Percentiles rank a stretch among this genome's conserved stretches.
These are phyloP conservation scores for Cantharellus cinnabarinus DNA, from an alignment of 768 basidiomycete species.

Conservation along the genomic window DNA sequence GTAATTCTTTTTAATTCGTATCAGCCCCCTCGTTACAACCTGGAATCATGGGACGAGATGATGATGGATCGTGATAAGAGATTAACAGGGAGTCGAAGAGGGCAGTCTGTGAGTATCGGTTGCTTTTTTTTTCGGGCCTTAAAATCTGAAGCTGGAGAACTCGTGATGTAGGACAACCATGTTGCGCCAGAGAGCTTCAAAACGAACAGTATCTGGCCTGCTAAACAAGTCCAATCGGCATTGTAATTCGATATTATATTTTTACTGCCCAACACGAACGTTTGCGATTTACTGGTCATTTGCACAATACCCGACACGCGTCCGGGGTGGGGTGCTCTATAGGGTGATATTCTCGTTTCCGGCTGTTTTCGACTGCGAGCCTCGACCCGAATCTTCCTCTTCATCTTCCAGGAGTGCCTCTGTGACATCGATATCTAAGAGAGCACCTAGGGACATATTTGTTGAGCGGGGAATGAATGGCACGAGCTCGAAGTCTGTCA, in stretches of 20 bases:
- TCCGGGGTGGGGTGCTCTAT: neutral
- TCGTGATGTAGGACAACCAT: conserved; percentile 35
- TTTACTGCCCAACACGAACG: neutral
- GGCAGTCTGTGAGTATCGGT: conserved; percentile 49
- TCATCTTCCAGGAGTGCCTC: neutral
- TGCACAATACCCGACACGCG: neutral
- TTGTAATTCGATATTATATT: neutral
- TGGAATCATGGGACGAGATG: conserved; percentile 87
- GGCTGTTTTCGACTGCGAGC: neutral
- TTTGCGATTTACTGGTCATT: neutral
- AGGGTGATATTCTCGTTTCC: neutral
- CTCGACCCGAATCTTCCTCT: neutral
- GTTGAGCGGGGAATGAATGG: neutral
- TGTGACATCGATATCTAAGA: neutral
- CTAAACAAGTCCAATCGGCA: conserved; percentile 22
- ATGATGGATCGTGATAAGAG: conserved; percentile 86
- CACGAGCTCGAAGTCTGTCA: neutral
- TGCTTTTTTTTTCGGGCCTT: neutral
- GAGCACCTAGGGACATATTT: neutral
- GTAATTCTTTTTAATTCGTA: neutral
- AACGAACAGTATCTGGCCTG: conserved; percentile 56
- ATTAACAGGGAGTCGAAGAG: conserved; percentile 69
- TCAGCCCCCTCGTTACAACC: conserved; percentile 63
- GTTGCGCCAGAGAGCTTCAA: conserved; percentile 48
- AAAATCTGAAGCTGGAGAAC: neutral